These are phyloP conservation scores for Boletellus emodensis DNA, from an alignment of 768 basidiomycete species.

Conservation along the genomic window DNA sequence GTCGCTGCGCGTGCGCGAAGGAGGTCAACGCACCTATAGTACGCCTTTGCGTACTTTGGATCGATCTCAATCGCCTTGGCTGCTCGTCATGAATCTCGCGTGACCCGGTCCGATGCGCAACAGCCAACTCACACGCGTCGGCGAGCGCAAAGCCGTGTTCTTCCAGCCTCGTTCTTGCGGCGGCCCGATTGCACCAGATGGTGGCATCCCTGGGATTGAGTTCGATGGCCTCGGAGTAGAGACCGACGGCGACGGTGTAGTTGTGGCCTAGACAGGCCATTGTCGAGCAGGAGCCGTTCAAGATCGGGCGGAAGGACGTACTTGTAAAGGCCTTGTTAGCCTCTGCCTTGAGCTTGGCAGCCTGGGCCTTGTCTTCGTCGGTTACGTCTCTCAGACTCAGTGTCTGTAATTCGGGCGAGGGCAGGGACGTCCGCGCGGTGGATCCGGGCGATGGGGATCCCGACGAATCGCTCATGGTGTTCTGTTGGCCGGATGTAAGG, in stretches of 20 bases:
- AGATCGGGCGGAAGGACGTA: conserved; percentile 24
- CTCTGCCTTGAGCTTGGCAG: conserved; percentile 69
- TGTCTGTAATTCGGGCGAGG: conserved; percentile 55
- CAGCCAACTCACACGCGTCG: conserved; percentile 68
- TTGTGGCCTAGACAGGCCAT: conserved; percentile 51
- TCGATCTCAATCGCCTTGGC: conserved; percentile 86
- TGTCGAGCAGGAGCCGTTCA: background rate
- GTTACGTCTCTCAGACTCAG: conserved; percentile 57
- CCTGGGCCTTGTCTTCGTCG: conserved; percentile 65
- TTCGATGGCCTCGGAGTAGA: conserved; percentile 84
- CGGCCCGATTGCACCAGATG: conserved; percentile 92
- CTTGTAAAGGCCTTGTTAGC: conserved; percentile 87
- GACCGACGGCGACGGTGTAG: conserved; percentile 67
- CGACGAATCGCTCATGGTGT: conserved; percentile 23
- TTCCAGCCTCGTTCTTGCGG: conserved; percentile 88
- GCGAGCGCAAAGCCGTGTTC: conserved; percentile 89
- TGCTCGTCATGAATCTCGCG: conserved; percentile 30
- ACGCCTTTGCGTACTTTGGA: conserved; percentile 86
- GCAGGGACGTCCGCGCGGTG: conserved; percentile 51
- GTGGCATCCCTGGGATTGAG: conserved; percentile 86
- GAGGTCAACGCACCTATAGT: conserved; percentile 57
- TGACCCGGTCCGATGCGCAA: conserved; percentile 3
- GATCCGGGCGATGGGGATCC: conserved; percentile 44
- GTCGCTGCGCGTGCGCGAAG: background rate
- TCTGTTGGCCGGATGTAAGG: conserved; percentile 2